Base-by-base conservation (phyloP, 2,329 filamentous ascomycete genomes). In the Xylariales sp. region DNA sequence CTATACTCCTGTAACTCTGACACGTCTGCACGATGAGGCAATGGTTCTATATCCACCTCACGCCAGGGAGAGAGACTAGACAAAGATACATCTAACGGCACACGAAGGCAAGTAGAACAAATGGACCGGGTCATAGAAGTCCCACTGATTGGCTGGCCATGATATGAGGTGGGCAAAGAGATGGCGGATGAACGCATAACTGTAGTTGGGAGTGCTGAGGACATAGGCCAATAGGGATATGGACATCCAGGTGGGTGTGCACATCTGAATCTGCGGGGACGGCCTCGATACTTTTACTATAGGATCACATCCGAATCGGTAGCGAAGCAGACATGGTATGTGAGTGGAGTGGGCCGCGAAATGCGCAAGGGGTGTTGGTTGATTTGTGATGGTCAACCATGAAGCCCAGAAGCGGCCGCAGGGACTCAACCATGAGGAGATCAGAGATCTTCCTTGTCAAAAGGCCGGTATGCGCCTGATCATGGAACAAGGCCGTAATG, bases 171-270 rank as follows among this genome's bases (percentile, higher is more conserved):
- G 77, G 80, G 80, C 76, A 77, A 80, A 75, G 77, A 81, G 78
- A 80, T 79, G 77, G 80, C 82, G 83, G 82, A 81, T 81, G 80
- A 83, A 82, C 81, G 83, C 83, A 85, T 85, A 82, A 81, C 82
- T 80, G 83, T 83, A 82, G 82, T 81, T 77, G 78, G 81, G 77
- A 73, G 76, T 78, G 75, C 73, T 75, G 77, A 73, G 64, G 69
- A 65, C 69, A 72, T 69, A 71, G 73, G 69, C 83, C 83, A 84
- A 84, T 82, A 76, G 75, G 75, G 75, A 73, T 66, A 72, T 71
- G 69, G 70, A 69, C 61, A 61, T 69, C 67, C 62, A 65, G 71
- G 70, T 77, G 77, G 77, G 78, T 75, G 79, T 78, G 76, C 71
- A 72, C 71, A 73, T 74, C 70, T 73, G 73, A 71, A 69, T 73